Percentiles rank a stretch among this genome's conserved stretches.
Evolutionary conservation across 2,329 filamentous ascomycete genomes (phyloP).

Genomic region (Aspergillus hiratsukae): DNA sequence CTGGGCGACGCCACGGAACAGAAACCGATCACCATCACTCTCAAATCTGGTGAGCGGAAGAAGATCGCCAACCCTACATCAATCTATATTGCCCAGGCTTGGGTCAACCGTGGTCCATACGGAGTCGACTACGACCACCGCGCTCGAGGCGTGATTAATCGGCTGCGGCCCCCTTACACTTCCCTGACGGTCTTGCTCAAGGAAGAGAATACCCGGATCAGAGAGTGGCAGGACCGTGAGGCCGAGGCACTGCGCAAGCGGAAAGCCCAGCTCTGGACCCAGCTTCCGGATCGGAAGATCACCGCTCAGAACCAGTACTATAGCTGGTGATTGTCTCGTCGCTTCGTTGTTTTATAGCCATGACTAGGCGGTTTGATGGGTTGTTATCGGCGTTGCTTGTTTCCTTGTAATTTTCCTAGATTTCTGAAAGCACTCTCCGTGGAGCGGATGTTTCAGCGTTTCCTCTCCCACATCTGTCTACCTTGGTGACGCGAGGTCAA

Average conservation of each 20-base stretch:
- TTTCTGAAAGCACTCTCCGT: not conserved
- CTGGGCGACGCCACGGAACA: conserved; percentile 41
- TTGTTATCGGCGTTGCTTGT: not conserved
- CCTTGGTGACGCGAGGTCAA: not conserved
- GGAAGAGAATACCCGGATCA: conserved; percentile 85
- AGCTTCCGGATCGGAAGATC: conserved; percentile 80
- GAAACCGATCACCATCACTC: conserved; percentile 57
- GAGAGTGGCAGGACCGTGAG: conserved; percentile 72
- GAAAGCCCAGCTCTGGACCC: conserved; percentile 76
- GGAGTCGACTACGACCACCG: conserved; percentile 63
- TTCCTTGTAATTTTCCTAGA: not conserved
- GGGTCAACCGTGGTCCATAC: conserved; percentile 75
- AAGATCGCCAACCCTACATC: conserved; percentile 68
- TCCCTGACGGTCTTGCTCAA: conserved; percentile 79
- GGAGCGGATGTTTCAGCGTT: not conserved
- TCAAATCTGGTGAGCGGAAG: conserved; percentile 70
- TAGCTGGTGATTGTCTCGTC: conserved; percentile 63
- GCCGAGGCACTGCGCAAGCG: conserved; percentile 71
- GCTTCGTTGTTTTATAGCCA: conserved; percentile 6
- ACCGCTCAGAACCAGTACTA: conserved; percentile 85
- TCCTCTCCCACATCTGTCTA: not conserved
- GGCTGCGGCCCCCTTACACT: conserved; percentile 67
- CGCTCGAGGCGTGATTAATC: conserved; percentile 66
- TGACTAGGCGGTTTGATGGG: not conserved
- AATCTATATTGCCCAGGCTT: conserved; percentile 88